These are phyloP conservation scores for Fomitopsis pulvina DNA, from an alignment of 768 basidiomycete species.

Conservation along the genomic window DNA sequence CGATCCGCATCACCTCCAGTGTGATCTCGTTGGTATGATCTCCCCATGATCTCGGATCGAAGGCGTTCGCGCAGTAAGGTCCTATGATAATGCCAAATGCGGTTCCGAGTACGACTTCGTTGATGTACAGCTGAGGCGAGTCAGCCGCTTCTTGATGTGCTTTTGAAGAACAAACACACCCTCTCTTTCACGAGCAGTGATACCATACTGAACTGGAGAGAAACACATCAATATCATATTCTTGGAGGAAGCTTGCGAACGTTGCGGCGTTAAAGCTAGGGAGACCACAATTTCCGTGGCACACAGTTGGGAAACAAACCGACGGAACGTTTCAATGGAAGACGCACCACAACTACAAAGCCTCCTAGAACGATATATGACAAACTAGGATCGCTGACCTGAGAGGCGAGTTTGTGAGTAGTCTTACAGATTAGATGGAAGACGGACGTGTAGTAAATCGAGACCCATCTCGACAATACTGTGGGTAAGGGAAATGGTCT, in stretches of 20 bases:
- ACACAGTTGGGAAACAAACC: too few species aligned
- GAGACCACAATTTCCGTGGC: too few species aligned
- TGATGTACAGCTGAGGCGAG: conserved; percentile 65
- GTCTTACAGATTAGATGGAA: conserved; percentile 6
- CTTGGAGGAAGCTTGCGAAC: too few species aligned
- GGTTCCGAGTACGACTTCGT: conserved; percentile 91
- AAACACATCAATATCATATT: background rate
- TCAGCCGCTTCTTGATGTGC: background rate
- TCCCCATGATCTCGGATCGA: conserved; percentile 77
- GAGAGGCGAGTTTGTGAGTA: conserved; percentile 22
- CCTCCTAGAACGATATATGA: conserved; percentile 62
- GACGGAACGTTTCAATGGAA: too few species aligned
- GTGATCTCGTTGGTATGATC: conserved; percentile 52
- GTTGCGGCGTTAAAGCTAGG: too few species aligned
- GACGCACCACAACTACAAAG: conserved; percentile 40
- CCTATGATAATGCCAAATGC: conserved; percentile 60
- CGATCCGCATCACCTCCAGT: conserved; percentile 79
- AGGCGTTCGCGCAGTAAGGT: conserved; percentile 62
- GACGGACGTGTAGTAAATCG: conserved; percentile 23
- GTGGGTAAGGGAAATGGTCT: background rate
- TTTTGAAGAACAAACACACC: conserved; percentile 28
- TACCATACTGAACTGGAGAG: conserved; percentile 69
- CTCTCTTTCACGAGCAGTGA: conserved; percentile 80
- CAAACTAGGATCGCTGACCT: conserved; percentile 48
- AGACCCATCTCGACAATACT: conserved; percentile 7